phyloP scores from a whole-genome alignment of 2,329 filamentous ascomycete genomes.

The Raffaelea ambrosiae region DNA sequence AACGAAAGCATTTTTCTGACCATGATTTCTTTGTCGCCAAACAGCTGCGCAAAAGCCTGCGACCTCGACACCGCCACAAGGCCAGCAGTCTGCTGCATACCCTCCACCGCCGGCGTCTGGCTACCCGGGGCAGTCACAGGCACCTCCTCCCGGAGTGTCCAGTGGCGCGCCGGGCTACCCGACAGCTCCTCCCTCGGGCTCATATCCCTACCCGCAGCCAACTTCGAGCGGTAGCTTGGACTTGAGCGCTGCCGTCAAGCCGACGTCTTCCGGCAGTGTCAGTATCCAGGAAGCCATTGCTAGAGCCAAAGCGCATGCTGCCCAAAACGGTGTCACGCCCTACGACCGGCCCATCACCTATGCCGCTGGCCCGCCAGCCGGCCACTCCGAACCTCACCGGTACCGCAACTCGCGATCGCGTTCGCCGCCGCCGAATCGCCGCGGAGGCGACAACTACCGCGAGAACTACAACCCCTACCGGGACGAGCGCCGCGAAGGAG shows the following conservation, averaged over 20 bases:
- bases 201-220: conserved; percentile 47
- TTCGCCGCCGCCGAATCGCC: conserved; percentile 53
- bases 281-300: conserved; percentile 79
- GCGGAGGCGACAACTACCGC: conserved; percentile 51
- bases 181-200: conserved; percentile 4
- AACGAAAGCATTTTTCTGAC: conserved; percentile 10
- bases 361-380: conserved; percentile 23
- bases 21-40: conserved; percentile 2
- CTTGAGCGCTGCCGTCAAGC: conserved; percentile 64
- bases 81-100: conserved; percentile 7
- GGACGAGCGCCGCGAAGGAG: conserved; percentile 41
- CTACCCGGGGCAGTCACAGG: conserved; percentile 6
- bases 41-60: conserved; percentile 15
- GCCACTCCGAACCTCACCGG: conserved; percentile 38
- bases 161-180: conserved; percentile 6
- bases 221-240: conserved; percentile 70
- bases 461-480: conserved; percentile 46
- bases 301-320: conserved; percentile 73
- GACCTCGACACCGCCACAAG: conserved; percentile 9
- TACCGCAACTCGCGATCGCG: conserved; percentile 64
- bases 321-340: conserved; percentile 63
- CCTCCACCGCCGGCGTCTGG: conserved; percentile 12
- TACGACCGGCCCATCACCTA: conserved; percentile 50
- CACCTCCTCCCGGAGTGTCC: conserved; percentile 8
- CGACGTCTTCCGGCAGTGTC: conserved; percentile 70